Evolutionary conservation across 2,329 filamentous ascomycete species (phyloP), one percentile per base, ranked within the genome.

Genomic region (Pyricularia sp.): DNA sequence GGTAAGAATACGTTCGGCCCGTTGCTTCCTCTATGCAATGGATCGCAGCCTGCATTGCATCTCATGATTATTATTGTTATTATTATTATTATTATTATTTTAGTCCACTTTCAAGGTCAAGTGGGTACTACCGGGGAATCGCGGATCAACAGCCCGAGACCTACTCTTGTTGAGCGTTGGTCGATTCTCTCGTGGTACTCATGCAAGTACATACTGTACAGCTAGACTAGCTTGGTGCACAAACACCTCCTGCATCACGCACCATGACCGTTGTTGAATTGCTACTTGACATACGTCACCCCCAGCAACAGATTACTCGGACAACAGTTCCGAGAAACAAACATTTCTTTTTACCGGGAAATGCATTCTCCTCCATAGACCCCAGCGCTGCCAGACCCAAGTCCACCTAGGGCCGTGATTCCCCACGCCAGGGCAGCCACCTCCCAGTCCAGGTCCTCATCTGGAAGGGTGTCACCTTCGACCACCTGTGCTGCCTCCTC

Each of bases 301-400:
- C 20, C 20, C 42, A n/a, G 42, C 42, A 50, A 50, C 42, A 50
- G 20, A 50, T 50, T 50, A 50, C 20, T 50, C 42, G 20, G 17
- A 50, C 42, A 50, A n/a, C 14, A 7, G 17, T 7, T 50, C 42
- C 42, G 42, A 50, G 20, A 50, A 42, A 50, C 5, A 50, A 50
- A 50, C 5, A 7, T 50, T 23, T 26, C 28, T 31, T 50, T n/a
- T 65, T 33, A 65, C 5, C 63, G 63, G 36, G 80, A 77, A 69
- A 80, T 73, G 68, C 79, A 82, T 76, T 85, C 82, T 0, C 77
- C 82, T 2, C 82, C 83, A 72, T 81, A 81, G 3, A 84, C 81
- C 14, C 80, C 81, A 17, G 81, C 78, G 69, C 77, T 79, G 11
- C 81, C 82, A 59, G 77, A 74, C 2, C 82, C 82, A 28, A 85